Percentiles rank a stretch among this genome's conserved stretches.
phyloP scores from a whole-genome alignment of 2,329 filamentous ascomycete genomes.

The Colletotrichum sp. region DNA sequence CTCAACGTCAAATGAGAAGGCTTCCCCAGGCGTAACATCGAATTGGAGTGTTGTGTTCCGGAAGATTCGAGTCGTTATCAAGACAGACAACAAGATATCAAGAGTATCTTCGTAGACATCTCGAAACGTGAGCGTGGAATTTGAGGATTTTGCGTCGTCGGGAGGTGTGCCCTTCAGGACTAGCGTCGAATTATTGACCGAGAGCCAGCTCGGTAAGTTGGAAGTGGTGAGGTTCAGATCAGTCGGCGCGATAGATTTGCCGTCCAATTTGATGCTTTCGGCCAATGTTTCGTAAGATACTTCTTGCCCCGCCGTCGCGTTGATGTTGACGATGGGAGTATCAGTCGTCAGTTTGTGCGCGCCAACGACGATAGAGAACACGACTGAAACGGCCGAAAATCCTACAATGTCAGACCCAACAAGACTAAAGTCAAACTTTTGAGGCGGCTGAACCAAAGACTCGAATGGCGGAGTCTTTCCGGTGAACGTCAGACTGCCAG shows the following conservation, averaged over 20 bases:
- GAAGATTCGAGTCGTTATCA: constrained; percentile 44
- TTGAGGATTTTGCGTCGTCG: constrained; percentile 59
- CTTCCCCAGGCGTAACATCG: constrained; percentile 43
- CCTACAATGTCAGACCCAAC: constrained; percentile 82
- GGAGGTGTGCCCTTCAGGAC: constrained; percentile 70
- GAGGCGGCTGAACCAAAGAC: constrained; percentile 69
- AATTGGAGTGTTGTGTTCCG: constrained; percentile 43
- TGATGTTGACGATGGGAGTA: constrained; percentile 60
- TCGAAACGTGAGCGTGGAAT: constrained; percentile 66
- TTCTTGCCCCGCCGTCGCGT: constrained; percentile 56
- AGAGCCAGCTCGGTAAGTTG: constrained; percentile 71
- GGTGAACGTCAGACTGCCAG: constrained; percentile 66
- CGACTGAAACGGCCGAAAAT: constrained; percentile 70
- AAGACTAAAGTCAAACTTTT: constrained; percentile 74
- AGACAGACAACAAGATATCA: constrained; percentile 53
- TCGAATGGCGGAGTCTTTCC: constrained; percentile 72
- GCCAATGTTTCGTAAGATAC: constrained; percentile 60
- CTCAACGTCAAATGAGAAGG: constrained; percentile 47
- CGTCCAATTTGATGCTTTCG: constrained; percentile 63
- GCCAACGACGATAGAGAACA: constrained; percentile 76
- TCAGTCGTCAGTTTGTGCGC: constrained; percentile 72
- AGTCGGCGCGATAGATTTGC: constrained; percentile 48
- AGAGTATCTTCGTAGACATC: constrained; percentile 67
- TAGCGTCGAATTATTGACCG: constrained; percentile 67
- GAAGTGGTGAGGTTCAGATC: constrained; percentile 59